These are phyloP conservation scores for Apiotrichum veenhuisii DNA, from an alignment of 1,284 basidiomycete species.

Conservation along the genomic window DNA sequence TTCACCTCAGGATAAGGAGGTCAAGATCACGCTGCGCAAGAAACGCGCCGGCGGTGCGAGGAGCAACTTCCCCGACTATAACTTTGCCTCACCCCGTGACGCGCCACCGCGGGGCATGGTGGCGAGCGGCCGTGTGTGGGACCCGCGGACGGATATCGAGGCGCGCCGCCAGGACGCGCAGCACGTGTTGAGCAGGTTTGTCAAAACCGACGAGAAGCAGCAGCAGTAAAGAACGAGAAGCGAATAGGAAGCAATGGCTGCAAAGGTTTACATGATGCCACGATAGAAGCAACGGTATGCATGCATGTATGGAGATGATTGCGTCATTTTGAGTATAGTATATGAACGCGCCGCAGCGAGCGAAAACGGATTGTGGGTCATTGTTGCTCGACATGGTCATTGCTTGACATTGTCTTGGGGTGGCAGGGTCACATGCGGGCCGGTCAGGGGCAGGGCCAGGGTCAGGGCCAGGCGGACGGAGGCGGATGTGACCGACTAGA, in stretches of 20 bases:
- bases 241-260: neutral
- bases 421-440: too few relatives aligned
- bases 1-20: neutral
- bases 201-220: neutral
- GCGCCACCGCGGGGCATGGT: neutral
- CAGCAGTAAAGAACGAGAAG: neutral
- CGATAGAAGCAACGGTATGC: too few relatives aligned
- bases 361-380: too few relatives aligned
- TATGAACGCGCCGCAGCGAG: too few relatives aligned
- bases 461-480: too few relatives aligned
- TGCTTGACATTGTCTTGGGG: too few relatives aligned
- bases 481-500: too few relatives aligned
- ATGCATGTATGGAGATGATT: too few relatives aligned
- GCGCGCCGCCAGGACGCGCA: constrained; percentile 66
- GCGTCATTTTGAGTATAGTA: too few relatives aligned
- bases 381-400: too few relatives aligned
- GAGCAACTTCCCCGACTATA: neutral
- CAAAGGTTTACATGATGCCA: too few relatives aligned
- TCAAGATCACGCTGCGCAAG: neutral
- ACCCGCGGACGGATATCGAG: constrained; percentile 39
- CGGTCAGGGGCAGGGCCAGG: too few relatives aligned
- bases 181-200: constrained; percentile 45
- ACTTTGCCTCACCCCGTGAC: neutral
- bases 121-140: constrained; percentile 28
- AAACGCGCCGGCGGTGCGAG: neutral